Evolutionary conservation across 2,329 filamentous ascomycete genomes (phyloP).

Genomic region (Fusarium coicis): DNA sequence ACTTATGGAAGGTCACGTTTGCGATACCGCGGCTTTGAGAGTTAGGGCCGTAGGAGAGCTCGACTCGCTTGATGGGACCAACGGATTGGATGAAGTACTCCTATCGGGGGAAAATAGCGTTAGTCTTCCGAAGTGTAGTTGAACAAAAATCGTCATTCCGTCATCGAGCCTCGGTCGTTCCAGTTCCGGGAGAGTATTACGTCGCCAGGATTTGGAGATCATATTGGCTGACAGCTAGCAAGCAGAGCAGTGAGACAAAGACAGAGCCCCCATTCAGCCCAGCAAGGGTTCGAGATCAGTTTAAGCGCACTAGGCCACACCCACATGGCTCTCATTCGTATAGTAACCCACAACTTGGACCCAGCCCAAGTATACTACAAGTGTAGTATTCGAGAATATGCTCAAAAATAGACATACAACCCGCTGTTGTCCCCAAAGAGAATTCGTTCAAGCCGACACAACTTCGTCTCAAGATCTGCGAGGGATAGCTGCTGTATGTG

Average conservation of each 20-base stretch:
- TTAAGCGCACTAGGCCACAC: constrained; percentile 15
- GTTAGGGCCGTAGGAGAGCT: constrained; percentile 92
- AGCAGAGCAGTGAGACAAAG: constrained; percentile 47
- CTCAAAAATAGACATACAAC: not conserved
- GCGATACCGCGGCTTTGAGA: constrained; percentile 92
- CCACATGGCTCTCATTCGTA: constrained; percentile 19
- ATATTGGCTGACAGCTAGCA: constrained; percentile 37
- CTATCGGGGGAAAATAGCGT: constrained; percentile 75
- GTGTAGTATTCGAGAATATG: constrained; percentile 3
- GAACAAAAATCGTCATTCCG: constrained; percentile 45
- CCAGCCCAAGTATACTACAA: constrained; percentile 30
- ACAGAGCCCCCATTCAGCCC: constrained; percentile 12
- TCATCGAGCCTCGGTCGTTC: constrained; percentile 48
- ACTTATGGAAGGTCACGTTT: constrained; percentile 85
- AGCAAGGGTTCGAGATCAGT: constrained; percentile 6
- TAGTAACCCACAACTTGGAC: constrained; percentile 31
- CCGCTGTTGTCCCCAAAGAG: constrained; percentile 2
- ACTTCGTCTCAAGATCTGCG: constrained; percentile 14
- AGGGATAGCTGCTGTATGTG: constrained; percentile 45
- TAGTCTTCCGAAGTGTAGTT: constrained; percentile 65
- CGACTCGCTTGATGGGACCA: constrained; percentile 89
- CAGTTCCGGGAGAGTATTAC: constrained; percentile 43
- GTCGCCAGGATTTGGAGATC: constrained; percentile 36
- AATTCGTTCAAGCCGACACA: constrained; percentile 4
- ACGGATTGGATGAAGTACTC: constrained; percentile 94